Percentiles rank a stretch among this genome's conserved stretches.
Evolutionary conservation across 2,329 filamentous ascomycete species (phyloP).

Genomic region (Ceratocystis ficicola): DNA sequence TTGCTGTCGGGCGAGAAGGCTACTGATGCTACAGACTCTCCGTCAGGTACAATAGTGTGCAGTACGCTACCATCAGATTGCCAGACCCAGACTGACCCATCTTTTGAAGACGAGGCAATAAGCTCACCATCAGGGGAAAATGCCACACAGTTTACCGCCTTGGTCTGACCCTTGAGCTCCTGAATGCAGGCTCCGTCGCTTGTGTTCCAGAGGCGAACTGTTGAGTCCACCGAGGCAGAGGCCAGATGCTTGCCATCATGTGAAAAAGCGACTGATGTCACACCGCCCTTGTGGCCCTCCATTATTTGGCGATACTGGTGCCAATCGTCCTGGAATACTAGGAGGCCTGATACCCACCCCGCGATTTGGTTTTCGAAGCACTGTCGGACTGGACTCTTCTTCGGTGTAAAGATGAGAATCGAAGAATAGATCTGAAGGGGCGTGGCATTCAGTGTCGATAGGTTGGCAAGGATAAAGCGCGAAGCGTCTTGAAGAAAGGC

Average conservation of each 20-base stretch:
- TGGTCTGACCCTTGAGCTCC: neutral
- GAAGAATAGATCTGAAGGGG: slow-evolving; percentile 6
- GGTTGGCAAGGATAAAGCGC: neutral
- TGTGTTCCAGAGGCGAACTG: slow-evolving; percentile 5
- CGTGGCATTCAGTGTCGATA: neutral
- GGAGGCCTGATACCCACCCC: neutral
- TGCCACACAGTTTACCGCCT: neutral
- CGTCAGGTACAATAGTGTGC: neutral
- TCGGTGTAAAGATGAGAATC: slow-evolving; percentile 1
- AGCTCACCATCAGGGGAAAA: slow-evolving; percentile 9
- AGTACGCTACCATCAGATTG: neutral
- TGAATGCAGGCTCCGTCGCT: neutral
- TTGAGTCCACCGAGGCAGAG: neutral
- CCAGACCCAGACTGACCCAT: neutral
- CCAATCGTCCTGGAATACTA: neutral
- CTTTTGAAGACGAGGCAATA: neutral
- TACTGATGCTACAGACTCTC: slow-evolving; percentile 13
- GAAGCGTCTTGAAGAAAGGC: neutral
- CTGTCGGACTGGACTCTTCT: neutral
- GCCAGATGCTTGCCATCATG: neutral
- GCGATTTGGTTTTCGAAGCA: neutral
- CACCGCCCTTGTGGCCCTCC: slow-evolving; percentile 2
- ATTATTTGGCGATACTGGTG: neutral
- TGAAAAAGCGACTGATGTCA: slow-evolving; percentile 18
- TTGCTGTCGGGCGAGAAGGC: slow-evolving; percentile 16